Conservation (phyloP, 495 filamentous ascomycete species). For the Penicillium canescens region DNA sequence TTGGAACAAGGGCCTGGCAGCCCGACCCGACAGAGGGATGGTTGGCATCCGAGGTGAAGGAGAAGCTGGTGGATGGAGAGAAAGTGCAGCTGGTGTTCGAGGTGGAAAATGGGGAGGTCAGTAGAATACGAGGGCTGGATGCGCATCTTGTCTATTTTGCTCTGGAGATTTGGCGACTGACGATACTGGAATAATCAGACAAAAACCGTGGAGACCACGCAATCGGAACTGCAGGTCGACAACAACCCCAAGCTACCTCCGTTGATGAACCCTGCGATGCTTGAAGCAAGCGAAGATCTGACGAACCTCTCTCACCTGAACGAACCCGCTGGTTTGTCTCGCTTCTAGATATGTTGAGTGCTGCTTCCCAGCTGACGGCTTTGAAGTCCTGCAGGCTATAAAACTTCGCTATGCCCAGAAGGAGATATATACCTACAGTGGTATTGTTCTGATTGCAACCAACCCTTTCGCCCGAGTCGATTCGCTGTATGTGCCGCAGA, state of each 20-base stretch:
- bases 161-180: conserved; percentile 19
- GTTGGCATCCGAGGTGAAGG: conserved; percentile 92
- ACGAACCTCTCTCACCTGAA: conserved; percentile 98
- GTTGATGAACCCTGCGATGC: conserved; percentile 96
- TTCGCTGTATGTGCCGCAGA: conserved; percentile 96
- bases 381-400: conserved; percentile 90
- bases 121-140: conserved; percentile 11
- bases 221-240: conserved; percentile 75
- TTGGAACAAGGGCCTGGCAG: conserved; percentile 97
- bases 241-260: conserved; percentile 74
- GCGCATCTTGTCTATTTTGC: neutral
- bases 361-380: conserved; percentile 34
- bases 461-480: conserved; percentile 98
- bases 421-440: conserved; percentile 99
- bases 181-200: conserved; percentile 49
- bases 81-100: conserved; percentile 84
- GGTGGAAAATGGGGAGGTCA: conserved; percentile 91
- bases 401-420: conserved; percentile 97
- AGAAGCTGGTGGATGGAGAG: conserved; percentile 80
- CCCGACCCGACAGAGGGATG: conserved; percentile 93
- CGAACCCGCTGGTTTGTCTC: conserved; percentile 84
- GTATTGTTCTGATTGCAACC: conserved; percentile 97
- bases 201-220: conserved; percentile 77
- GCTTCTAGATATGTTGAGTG: neutral
- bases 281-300: conserved; percentile 97